These are phyloP conservation scores for Ettlia oleoabundans DNA, from an alignment of 139 green algal species.

Conservation along the genomic window DNA sequence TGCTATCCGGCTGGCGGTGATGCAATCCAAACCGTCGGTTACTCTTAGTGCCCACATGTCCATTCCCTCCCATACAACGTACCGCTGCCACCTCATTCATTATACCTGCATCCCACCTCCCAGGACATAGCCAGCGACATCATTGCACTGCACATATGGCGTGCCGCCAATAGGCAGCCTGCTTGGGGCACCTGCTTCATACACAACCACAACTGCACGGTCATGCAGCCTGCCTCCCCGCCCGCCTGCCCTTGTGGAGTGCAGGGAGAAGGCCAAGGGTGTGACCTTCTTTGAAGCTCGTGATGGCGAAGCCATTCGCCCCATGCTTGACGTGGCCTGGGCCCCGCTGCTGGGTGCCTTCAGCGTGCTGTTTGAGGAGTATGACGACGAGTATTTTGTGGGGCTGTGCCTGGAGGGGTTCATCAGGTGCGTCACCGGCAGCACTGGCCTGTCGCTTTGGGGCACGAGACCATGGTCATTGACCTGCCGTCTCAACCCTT, in stretches of 20 bases:
- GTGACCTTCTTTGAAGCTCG: constrained; percentile 79
- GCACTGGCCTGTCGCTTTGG: no score
- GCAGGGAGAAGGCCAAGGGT: constrained; percentile 77
- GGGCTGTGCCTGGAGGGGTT: constrained; percentile 79
- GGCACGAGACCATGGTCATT: no score
- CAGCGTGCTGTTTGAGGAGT: constrained; percentile 84
- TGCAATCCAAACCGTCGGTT: background rate
- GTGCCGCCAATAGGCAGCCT: background rate
- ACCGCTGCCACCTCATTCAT: background rate
- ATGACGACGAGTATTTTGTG: constrained; percentile 67
- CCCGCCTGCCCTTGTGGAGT: constrained; percentile 3
- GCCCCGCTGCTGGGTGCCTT: constrained; percentile 93
- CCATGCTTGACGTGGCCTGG: constrained; percentile 96
- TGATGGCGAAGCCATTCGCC: constrained; percentile 76
- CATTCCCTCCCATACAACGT: no score
- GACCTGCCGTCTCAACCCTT: no score
- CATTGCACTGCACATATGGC: background rate
- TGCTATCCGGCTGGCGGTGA: background rate
- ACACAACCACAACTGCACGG: no score
- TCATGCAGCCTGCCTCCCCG: background rate
- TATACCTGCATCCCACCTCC: no score
- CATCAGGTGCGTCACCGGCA: constrained; percentile 23
- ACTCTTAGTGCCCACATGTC: background rate
- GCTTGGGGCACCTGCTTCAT: background rate
- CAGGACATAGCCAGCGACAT: no score